Evolutionary conservation across 352 stramenopile species (phyloP).

Genomic region (Globisporangium parvum): DNA sequence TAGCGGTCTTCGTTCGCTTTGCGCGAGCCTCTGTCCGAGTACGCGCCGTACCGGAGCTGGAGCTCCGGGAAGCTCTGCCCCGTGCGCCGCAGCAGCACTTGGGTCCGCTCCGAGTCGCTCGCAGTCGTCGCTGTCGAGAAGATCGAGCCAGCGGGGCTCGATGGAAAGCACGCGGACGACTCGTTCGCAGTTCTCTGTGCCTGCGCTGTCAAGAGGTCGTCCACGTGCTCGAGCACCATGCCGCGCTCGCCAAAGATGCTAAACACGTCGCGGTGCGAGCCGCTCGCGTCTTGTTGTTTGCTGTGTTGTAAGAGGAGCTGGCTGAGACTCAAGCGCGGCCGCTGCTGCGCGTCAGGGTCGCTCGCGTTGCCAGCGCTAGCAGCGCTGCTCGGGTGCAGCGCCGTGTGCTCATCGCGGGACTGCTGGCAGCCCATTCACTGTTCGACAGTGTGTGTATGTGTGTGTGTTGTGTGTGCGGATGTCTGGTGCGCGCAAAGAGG

Average conservation of each 20-base stretch:
- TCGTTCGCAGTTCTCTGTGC: constrained; percentile 7
- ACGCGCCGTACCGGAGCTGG: constrained; percentile 58
- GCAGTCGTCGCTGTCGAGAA: constrained; percentile 72
- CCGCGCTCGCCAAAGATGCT: constrained; percentile 80
- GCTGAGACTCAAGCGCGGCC: constrained; percentile 38
- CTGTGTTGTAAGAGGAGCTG: constrained; percentile 46
- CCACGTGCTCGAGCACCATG: constrained; percentile 50
- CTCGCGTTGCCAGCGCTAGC: background rate
- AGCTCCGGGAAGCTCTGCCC: constrained; percentile 53
- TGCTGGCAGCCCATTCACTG: constrained; percentile 50
- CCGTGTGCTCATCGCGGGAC: constrained; percentile 43
- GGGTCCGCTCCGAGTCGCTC: constrained; percentile 67
- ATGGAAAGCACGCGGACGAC: constrained; percentile 34
- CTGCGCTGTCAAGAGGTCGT: constrained; percentile 8
- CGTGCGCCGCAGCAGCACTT: constrained; percentile 35
- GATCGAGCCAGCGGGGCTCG: constrained; percentile 51
- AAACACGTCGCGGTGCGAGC: constrained; percentile 73
- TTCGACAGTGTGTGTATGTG: background rate
- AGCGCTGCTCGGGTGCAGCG: constrained; percentile 9
- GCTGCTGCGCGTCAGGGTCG: constrained; percentile 18
- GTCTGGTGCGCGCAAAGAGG: background rate
- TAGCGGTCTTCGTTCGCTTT: constrained; percentile 75
- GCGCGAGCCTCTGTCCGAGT: constrained; percentile 68
- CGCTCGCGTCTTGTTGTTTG: constrained; percentile 36
- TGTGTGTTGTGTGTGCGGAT: background rate